Evolutionary conservation across 179 eudicot species (phyloP), one percentile per base, ranked within the genome.

Genomic region (Carnegiea gigantea): DNA sequence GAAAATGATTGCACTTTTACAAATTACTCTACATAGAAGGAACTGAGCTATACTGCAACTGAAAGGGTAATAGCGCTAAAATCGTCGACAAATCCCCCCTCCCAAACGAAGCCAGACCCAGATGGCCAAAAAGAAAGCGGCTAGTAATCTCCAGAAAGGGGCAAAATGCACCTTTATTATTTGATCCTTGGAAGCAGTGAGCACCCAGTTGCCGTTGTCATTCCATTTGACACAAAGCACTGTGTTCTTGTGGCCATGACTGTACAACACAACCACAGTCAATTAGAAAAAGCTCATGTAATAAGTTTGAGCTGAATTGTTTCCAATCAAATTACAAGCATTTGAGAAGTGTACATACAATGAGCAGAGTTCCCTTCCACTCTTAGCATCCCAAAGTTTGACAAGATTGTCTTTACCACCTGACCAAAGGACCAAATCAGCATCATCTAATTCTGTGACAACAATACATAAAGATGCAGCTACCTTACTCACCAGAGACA

Each of bases 401-500:
- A 94, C 97, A 81, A 95, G 92, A 88, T 95, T 89, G 87, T 95
- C 99, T 88, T 95, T 95, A 64, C 98, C 99, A 86, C 99, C 98
- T 95, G 82, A 84, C 33, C 78, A 84, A 64, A 60, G 7, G 77
- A 76, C 44, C 23, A 79, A 26, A 59, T 76, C 67, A 80, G 78
- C 77, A 88, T 75, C 54, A 82, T 60, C 40, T 48, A 62, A 68
- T 23, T 49, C 30, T n/a, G 15, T 18, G 76, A 33, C 18, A 33
- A 28, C 43, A 70, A 80, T 67, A 73, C 75, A 53, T 24, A 73
- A 17, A 71, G 24, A 76, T 24, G 75, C 40, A 38, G 54, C 65
- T 62, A 73, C 21, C 38, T 77, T 28, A 83, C 91, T 79, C 10
- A 95, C 98, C 99, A 82, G 99, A 95, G 80, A 90, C 98, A 71